phyloP scores from a whole-genome alignment of 2,329 filamentous ascomycete genomes.

The Colletotrichum aenigma region DNA sequence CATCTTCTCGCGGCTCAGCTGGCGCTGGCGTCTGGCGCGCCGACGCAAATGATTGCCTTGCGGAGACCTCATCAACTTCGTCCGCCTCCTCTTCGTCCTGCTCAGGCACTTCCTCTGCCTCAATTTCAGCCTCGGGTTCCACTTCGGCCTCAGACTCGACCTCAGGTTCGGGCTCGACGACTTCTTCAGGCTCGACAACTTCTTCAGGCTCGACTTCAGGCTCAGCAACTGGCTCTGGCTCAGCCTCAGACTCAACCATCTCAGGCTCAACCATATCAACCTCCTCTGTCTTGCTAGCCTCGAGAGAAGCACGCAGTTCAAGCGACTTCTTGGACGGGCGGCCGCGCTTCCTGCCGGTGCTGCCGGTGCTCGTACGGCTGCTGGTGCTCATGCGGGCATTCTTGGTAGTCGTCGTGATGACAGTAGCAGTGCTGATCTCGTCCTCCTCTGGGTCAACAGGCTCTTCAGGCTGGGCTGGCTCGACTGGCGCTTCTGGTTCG shows the following conservation, averaged over 20 bases:
- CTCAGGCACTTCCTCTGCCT: conserved; percentile 12
- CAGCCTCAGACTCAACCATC: background rate
- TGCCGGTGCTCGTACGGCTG: conserved; percentile 5
- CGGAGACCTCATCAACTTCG: background rate
- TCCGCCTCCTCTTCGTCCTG: conserved; percentile 26
- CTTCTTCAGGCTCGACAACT: background rate
- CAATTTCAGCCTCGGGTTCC: conserved; percentile 24
- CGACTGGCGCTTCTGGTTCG: background rate
- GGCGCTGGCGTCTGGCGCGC: conserved; percentile 19
- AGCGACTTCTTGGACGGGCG: conserved; percentile 33
- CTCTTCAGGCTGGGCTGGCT: conserved; percentile 11
- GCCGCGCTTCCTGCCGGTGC: conserved; percentile 33
- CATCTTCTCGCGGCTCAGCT: background rate
- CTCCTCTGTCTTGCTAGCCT: background rate
- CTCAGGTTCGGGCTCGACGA: background rate
- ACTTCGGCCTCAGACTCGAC: conserved; percentile 12
- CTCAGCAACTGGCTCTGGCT: background rate
- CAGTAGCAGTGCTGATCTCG: conserved; percentile 47
- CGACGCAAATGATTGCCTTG: conserved; percentile 12
- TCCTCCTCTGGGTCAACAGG: conserved; percentile 31
- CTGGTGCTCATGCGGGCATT: conserved; percentile 2
- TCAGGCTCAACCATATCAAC: background rate
- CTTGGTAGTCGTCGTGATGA: conserved; percentile 41
- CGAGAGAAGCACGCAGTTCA: conserved; percentile 25
- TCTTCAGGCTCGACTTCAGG: conserved; percentile 26